Percentiles rank a stretch among this genome's conserved stretches.
Conservation (phyloP, 352 stramenopile genomes). For the Phytophthora ohioensis region DNA sequence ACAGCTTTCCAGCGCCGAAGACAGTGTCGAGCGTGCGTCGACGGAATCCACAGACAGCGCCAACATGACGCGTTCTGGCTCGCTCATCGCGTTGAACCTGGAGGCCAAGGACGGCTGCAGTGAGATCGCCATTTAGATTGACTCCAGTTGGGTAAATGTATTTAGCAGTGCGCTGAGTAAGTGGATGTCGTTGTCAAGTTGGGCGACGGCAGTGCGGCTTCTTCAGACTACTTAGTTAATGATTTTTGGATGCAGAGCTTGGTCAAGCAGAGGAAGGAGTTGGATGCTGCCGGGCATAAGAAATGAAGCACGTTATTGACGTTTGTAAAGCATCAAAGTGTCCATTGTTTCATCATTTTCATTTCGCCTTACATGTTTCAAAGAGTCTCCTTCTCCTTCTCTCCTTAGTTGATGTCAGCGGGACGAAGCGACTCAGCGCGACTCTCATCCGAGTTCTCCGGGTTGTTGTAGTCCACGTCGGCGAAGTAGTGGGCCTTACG, state of each 20-base stretch:
- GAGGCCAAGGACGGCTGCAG: slow-evolving; percentile 43
- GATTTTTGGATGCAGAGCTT: slow-evolving; percentile 22
- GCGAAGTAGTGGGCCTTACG: slow-evolving; percentile 70
- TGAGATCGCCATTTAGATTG: slow-evolving; percentile 48
- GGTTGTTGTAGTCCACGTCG: slow-evolving; percentile 89
- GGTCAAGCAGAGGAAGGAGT: background rate
- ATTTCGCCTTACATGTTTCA: slow-evolving; percentile 1
- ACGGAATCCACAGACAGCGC: slow-evolving; percentile 31
- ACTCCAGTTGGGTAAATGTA: slow-evolving; percentile 33
- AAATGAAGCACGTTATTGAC: slow-evolving; percentile 36
- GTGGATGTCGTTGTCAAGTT: slow-evolving; percentile 27
- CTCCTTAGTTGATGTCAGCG: slow-evolving; percentile 66
- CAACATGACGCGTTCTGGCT: slow-evolving; percentile 39
- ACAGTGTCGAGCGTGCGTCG: slow-evolving; percentile 40
- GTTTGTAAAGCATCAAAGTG: slow-evolving; percentile 14
- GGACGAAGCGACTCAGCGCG: slow-evolving; percentile 64
- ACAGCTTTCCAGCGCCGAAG: slow-evolving; percentile 31
- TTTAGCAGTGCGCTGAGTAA: slow-evolving; percentile 38
- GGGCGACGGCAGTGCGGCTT: slow-evolving; percentile 14
- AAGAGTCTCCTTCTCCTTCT: background rate
- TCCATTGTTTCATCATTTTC: slow-evolving; percentile 10
- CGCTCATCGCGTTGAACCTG: slow-evolving; percentile 49
- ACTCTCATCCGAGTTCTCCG: slow-evolving; percentile 47
- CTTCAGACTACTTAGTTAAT: slow-evolving; percentile 28
- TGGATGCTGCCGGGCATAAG: slow-evolving; percentile 32